Conservation (phyloP, 1,284 basidiomycete genomes). For the Phylloporus sp. region DNA sequence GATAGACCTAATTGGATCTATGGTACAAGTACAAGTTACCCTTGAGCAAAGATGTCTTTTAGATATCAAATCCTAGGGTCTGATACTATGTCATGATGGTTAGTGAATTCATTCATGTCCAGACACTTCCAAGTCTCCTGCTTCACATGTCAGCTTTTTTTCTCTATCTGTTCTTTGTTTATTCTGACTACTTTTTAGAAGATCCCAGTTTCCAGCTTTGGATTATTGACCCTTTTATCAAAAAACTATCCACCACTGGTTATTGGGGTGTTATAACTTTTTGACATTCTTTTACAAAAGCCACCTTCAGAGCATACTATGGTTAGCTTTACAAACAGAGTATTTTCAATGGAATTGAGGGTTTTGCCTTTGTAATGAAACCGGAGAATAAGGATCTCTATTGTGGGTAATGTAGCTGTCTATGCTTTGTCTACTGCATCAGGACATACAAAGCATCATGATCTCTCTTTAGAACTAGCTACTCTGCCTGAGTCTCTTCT, state of each 20-base stretch:
- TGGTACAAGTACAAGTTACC: too few relatives aligned
- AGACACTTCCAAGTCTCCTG: too few relatives aligned
- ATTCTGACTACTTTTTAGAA: constrained; percentile 50
- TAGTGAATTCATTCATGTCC: too few relatives aligned
- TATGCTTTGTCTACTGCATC: constrained; percentile 49
- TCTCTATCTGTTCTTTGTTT: constrained; percentile 1
- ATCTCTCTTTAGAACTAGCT: constrained; percentile 71
- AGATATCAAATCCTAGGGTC: too few relatives aligned
- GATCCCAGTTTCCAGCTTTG: constrained; percentile 90
- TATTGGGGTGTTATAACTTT: constrained; percentile 87
- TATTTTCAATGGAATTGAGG: constrained; percentile 90
- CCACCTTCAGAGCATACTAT: constrained; percentile 82
- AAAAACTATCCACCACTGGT: constrained; percentile 87
- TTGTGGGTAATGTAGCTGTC: constrained; percentile 41
- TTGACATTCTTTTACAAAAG: constrained; percentile 86
- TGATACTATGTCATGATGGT: too few relatives aligned
- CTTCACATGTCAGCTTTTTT: constrained; percentile 63
- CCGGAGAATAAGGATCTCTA: constrained; percentile 54
- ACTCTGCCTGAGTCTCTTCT: neutral
- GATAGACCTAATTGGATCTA: too few relatives aligned
- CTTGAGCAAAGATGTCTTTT: too few relatives aligned
- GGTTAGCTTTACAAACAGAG: constrained; percentile 87
- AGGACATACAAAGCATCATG: constrained; percentile 68
- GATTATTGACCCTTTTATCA: constrained; percentile 90
- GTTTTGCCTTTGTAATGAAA: constrained; percentile 64